Percentiles rank a stretch among this genome's conserved stretches.
phyloP scores from a whole-genome alignment of 2,329 filamentous ascomycete species.

The Capronia coronata region DNA sequence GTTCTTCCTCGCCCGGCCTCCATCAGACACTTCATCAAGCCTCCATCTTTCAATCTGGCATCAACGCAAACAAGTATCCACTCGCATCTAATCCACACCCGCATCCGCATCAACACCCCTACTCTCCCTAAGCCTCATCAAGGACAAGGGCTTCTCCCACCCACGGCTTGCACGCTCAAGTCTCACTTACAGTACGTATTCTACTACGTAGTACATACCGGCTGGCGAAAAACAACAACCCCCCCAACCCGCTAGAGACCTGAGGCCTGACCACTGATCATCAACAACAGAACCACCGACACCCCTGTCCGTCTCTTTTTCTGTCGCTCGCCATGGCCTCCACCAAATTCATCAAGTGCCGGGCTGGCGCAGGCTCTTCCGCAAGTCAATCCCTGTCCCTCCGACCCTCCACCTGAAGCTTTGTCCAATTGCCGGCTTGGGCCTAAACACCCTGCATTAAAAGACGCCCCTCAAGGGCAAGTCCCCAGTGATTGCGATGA shows the following conservation, averaged over 20 bases:
- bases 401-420: conserved; percentile 13
- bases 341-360: conserved; percentile 19
- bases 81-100: conserved; percentile 6
- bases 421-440: conserved; percentile 7
- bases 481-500: conserved; percentile 16
- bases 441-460: conserved; percentile 17
- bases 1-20: neutral
- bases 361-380: conserved; percentile 12
- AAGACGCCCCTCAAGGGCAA: conserved; percentile 3
- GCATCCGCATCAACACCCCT: conserved; percentile 14
- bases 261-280: neutral
- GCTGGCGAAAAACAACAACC: too few relatives aligned
- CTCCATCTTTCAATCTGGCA: conserved; percentile 22
- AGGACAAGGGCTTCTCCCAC: conserved; percentile 5
- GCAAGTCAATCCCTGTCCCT: conserved; percentile 3
- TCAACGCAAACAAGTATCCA: conserved; percentile 11
- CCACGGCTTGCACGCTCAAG: neutral
- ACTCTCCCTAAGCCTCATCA: conserved; percentile 19
- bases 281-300: neutral
- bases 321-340: conserved; percentile 3
- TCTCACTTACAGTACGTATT: neutral
- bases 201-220: neutral
- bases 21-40: neutral
- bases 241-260: neutral
- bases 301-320: conserved; percentile 1